Percentiles rank a stretch among this genome's conserved stretches.
phyloP scores from a whole-genome alignment of 768 basidiomycete species.

The Russula sp. region DNA sequence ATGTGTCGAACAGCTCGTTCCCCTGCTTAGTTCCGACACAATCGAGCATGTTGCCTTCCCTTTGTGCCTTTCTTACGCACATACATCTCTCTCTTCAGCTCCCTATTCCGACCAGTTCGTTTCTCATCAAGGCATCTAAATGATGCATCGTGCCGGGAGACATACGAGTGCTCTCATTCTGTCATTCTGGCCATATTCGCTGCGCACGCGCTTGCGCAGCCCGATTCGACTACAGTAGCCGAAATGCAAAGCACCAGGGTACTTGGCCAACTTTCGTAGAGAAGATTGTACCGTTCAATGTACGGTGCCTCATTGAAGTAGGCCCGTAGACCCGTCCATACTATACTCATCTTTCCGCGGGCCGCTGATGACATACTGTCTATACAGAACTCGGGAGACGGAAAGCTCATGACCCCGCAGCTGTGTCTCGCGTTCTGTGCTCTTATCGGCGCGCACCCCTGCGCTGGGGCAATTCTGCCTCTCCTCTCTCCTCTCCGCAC shows the following conservation, averaged over 20 bases:
- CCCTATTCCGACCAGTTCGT: slow-evolving; percentile 8
- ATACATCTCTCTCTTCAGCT: slow-evolving; percentile 12
- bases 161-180: slow-evolving; percentile 85
- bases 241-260: neutral
- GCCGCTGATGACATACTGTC: neutral
- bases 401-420: slow-evolving; percentile 55
- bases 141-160: slow-evolving; percentile 55
- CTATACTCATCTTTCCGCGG: neutral
- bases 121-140: slow-evolving; percentile 47
- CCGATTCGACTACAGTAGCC: slow-evolving; percentile 5
- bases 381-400: slow-evolving; percentile 56
- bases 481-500: slow-evolving; percentile 19
- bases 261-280: slow-evolving; percentile 37
- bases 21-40: slow-evolving; percentile 46
- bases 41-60: slow-evolving; percentile 50
- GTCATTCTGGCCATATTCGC: slow-evolving; percentile 72
- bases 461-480: slow-evolving; percentile 68
- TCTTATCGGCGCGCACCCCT: slow-evolving; percentile 51
- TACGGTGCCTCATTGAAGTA: slow-evolving; percentile 64
- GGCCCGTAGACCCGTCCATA: slow-evolving; percentile 20
- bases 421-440: slow-evolving; percentile 71
- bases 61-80: slow-evolving; percentile 62
- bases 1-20: slow-evolving; percentile 72
- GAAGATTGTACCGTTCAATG: slow-evolving; percentile 69
- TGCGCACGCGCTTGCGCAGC: slow-evolving; percentile 41